These are phyloP conservation scores for Lolium rigidum DNA, from an alignment of 176 grass and related monocot species.

Conservation along the genomic window DNA sequence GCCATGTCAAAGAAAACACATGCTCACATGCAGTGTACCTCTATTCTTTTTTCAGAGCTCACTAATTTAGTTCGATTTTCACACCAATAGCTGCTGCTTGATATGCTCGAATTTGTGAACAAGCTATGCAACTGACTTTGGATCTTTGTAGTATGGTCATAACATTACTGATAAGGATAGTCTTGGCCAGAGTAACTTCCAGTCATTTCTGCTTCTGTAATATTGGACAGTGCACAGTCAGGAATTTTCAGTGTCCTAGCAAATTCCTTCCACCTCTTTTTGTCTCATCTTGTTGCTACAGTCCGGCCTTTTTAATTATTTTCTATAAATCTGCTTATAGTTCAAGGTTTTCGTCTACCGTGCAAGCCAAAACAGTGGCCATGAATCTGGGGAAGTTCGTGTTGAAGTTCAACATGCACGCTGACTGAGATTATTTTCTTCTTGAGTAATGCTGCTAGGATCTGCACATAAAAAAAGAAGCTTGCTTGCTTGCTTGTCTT, in stretches of 20 bases:
- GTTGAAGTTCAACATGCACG: background rate
- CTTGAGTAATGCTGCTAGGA: background rate
- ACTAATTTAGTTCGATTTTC: conserved; percentile 24
- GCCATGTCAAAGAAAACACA: background rate
- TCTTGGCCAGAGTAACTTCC: background rate
- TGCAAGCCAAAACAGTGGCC: conserved; percentile 1
- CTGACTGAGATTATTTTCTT: conserved; percentile 2
- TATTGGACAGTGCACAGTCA: background rate
- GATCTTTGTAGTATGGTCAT: conserved; percentile 93
- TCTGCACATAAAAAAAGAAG: background rate
- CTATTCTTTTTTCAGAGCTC: background rate
- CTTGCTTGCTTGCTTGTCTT: conserved; percentile 3
- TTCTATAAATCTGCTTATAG: conserved; percentile 16
- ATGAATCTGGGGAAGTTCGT: background rate
- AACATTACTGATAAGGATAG: conserved; percentile 70
- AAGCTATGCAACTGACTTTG: conserved; percentile 81
- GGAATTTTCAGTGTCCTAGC: background rate
- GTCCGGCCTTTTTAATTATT: background rate
- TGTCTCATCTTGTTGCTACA: conserved; percentile 24
- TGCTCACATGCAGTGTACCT: background rate
- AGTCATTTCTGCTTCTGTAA: conserved; percentile 12
- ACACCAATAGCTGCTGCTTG: conserved; percentile 64
- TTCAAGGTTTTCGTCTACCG: conserved; percentile 21
- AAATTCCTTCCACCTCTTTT: background rate
- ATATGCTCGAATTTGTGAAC: conserved; percentile 90